These are phyloP conservation scores for Trichophaea hybrida DNA, from an alignment of 2,329 filamentous ascomycete species.

Conservation along the genomic window DNA sequence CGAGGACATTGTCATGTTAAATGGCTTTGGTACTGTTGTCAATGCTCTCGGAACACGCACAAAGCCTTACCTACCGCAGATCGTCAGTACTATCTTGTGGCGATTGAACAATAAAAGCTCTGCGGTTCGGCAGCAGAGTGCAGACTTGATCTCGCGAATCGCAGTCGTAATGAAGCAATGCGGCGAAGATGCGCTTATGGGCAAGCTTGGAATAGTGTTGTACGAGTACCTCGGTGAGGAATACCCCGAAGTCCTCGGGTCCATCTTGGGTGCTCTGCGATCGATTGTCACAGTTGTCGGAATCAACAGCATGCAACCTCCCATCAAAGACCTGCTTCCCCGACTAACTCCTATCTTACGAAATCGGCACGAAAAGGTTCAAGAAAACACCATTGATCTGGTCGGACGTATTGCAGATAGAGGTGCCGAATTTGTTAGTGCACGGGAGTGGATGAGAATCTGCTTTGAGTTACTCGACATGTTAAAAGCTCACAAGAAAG, in stretches of 20 bases:
- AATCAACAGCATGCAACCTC: constrained; percentile 95
- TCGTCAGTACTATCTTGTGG: constrained; percentile 92
- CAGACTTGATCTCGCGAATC: constrained; percentile 89
- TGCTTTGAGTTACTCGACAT: constrained; percentile 98
- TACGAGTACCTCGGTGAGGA: constrained; percentile 98
- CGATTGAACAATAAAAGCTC: constrained; percentile 95
- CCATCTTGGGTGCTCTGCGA: constrained; percentile 83
- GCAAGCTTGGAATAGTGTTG: constrained; percentile 81
- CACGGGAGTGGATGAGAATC: constrained; percentile 98
- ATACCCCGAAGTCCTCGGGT: constrained; percentile 93
- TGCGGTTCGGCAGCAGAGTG: constrained; percentile 90
- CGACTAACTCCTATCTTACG: constrained; percentile 94
- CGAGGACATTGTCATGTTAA: constrained; percentile 89
- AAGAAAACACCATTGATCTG: constrained; percentile 96
- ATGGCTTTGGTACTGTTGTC: constrained; percentile 94
- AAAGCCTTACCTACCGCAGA: constrained; percentile 93
- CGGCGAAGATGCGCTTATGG: constrained; percentile 88
- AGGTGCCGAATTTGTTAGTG: constrained; percentile 89
- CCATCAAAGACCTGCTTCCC: constrained; percentile 88
- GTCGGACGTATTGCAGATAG: constrained; percentile 96
- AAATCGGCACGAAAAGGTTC: constrained; percentile 97
- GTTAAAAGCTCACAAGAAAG: constrained; percentile 99
- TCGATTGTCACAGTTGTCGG: constrained; percentile 96
- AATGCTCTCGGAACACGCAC: constrained; percentile 86
- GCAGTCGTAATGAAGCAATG: constrained; percentile 99